Base-by-base conservation (phyloP, 73 alveolate genomes). In the Tetrahymena thermophila region DNA sequence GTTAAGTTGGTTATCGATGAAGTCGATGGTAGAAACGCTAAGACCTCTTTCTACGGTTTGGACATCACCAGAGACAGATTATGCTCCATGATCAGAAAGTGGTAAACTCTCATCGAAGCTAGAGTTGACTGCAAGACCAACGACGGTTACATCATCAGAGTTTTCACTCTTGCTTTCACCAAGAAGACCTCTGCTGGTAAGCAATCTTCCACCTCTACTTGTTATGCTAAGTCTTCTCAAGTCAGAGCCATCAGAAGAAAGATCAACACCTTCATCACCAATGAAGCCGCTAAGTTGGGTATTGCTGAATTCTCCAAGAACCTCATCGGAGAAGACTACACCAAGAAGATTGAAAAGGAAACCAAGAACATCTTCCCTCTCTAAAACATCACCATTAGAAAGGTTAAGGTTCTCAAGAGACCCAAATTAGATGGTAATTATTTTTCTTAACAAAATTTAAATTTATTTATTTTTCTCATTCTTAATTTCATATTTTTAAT, bases 1-100 rank as follows among this genome's bases (percentile, higher is more conserved):
- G 98, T 99, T 94, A 98, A 99, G 98, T 96, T 99, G 94, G 98
- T 98, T 93, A 97, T 98, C 93, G 99, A 99, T 85, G 99, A 98
- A 43, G 99, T 99, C 93, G 99, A 99, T 96, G 99, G 99, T 71
- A 94, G 94, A 44, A 97, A 97, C 93, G 97, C 99, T 96, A 96
- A 96, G 96, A 98, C 99, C 56, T 95, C 95, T 97, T 98, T 98
- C 98, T 98, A 98, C 96, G 99, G 99, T 28, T 93, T 98, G 96
- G 99, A 98, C 96, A 96, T 98, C 94, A 98, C 99, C 93, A 98
- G 99, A 97, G 99, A 98, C 97, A 94, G 94, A 96, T 96, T 97
- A 94, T 97, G 99, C 98, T 97, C 98, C 55, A 97, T 98, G 96
- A 97, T 98, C 58, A 98, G 98, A 97, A 98, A 98, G 97, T 98